phyloP scores from a whole-genome alignment of 1,284 basidiomycete genomes.

The Gymnopus androsaceus region DNA sequence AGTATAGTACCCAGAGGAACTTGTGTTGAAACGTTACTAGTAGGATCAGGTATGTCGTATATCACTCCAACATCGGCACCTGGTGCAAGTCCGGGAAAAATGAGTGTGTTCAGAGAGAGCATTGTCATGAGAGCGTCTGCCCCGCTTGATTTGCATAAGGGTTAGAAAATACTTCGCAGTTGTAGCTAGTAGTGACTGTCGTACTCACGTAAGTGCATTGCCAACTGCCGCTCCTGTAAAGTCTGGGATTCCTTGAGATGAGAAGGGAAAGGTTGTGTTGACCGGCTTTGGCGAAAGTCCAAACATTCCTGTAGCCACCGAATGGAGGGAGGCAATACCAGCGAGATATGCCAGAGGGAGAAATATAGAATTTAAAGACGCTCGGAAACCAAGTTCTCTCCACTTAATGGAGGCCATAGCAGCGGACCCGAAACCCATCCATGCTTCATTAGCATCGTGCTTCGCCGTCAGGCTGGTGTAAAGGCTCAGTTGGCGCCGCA shows the following conservation, averaged over 20 bases:
- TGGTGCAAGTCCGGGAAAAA: slow-evolving; percentile 8
- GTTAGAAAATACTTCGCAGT: background rate
- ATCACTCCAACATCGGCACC: background rate
- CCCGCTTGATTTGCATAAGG: background rate
- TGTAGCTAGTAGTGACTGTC: no score
- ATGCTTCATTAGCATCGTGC: slow-evolving; percentile 10
- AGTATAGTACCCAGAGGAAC: background rate
- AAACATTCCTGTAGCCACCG: slow-evolving; percentile 4
- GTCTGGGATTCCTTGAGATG: slow-evolving; percentile 1
- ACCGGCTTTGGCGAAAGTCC: background rate
- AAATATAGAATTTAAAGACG: background rate
- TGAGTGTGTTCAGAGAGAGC: background rate
- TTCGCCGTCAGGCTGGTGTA: slow-evolving; percentile 5
- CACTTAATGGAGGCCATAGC: background rate
- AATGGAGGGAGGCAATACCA: slow-evolving; percentile 4
- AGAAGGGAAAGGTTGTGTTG: background rate
- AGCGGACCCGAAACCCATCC: slow-evolving; percentile 7
- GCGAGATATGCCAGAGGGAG: slow-evolving; percentile 4
- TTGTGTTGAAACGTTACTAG: background rate
- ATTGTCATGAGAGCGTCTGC: slow-evolving; percentile 7
- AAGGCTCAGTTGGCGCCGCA: slow-evolving; percentile 6
- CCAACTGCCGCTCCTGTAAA: background rate
- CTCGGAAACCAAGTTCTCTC: background rate
- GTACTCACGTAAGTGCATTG: slow-evolving; percentile 1
- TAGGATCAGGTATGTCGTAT: slow-evolving; percentile 2